A percentile compares a stretch with the other conserved stretches of the same genome.
phyloP scores from a whole-genome alignment of 2,329 filamentous ascomycete species.

The Talaromyces rugulosus region DNA sequence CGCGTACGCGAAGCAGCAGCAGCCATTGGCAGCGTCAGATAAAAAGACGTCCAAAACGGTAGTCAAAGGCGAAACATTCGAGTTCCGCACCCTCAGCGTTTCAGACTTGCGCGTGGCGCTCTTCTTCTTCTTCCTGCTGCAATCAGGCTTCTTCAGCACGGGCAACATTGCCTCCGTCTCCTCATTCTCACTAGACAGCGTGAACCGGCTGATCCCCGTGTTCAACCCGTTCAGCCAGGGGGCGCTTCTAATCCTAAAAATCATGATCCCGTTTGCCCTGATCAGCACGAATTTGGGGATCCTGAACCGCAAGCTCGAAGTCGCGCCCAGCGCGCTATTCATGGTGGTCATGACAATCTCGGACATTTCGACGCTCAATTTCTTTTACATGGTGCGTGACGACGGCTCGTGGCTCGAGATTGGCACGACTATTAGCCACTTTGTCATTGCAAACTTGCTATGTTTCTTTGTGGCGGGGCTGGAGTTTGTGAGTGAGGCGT shows the following conservation, averaged over 20 bases:
- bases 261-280: conserved; percentile 88
- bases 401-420: conserved; percentile 98
- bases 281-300: conserved; percentile 94
- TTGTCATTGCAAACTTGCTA: conserved; percentile 82
- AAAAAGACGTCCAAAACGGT: conserved; percentile 27
- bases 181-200: conserved; percentile 88
- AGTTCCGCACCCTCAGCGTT: conserved; percentile 66
- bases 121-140: conserved; percentile 92
- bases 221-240: conserved; percentile 93
- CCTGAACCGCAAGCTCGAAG: conserved; percentile 75
- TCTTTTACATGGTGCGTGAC: conserved; percentile 96
- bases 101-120: conserved; percentile 84
- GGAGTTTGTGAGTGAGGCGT: conserved; percentile 78
- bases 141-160: conserved; percentile 94
- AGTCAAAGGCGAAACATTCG: conserved; percentile 27
- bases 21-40: background rate
- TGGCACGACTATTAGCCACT: conserved; percentile 93
- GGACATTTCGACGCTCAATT: conserved; percentile 88
- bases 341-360: conserved; percentile 91
- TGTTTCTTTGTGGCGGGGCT: conserved; percentile 87
- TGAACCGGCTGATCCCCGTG: conserved; percentile 78
- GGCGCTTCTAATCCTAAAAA: conserved; percentile 78
- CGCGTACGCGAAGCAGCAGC: conserved; percentile 27
- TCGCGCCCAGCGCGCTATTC: conserved; percentile 84
- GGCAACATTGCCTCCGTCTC: conserved; percentile 94